A percentile compares a stretch with the other conserved stretches of the same genome.
phyloP scores from a whole-genome alignment of 2,329 filamentous ascomycete genomes.

The Aspergillus caelatus region DNA sequence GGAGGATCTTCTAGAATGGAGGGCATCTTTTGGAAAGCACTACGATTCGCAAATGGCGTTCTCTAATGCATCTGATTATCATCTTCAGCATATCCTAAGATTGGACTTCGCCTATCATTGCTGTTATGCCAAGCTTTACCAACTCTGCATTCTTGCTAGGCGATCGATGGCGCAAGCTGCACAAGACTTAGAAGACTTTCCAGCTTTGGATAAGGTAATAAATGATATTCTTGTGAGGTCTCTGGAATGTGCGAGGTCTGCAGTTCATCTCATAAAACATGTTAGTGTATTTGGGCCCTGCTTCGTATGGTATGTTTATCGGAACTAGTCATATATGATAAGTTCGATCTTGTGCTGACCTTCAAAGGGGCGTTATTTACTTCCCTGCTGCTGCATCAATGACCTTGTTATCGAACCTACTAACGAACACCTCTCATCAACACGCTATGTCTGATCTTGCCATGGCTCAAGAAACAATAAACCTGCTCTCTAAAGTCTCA shows the following conservation, averaged over 20 bases:
- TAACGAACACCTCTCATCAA: slow-evolving; percentile 4
- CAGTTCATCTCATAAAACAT: slow-evolving; percentile 6
- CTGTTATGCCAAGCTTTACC: slow-evolving; percentile 22
- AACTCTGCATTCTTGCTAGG: slow-evolving; percentile 8
- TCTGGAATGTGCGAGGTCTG: slow-evolving; percentile 16
- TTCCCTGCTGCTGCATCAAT: slow-evolving; percentile 18
- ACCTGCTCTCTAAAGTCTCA: slow-evolving; percentile 12
- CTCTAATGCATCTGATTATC: neutral
- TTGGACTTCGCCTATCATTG: slow-evolving; percentile 21
- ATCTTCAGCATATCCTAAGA: slow-evolving; percentile 18
- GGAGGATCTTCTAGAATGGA: slow-evolving; percentile 17
- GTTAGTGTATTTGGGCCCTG: slow-evolving; percentile 7
- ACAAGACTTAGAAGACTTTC: neutral
- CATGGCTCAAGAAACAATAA: slow-evolving; percentile 4
- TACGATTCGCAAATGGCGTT: slow-evolving; percentile 13
- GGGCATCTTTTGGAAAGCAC: slow-evolving; percentile 2
- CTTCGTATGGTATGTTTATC: slow-evolving; percentile 12
- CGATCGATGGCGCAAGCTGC: neutral
- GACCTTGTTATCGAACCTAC: slow-evolving; percentile 7
- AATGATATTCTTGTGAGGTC: neutral
- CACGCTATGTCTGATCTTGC: slow-evolving; percentile 2
- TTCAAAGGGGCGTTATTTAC: slow-evolving; percentile 19
- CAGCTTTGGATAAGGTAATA: neutral
- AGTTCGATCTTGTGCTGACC: neutral
- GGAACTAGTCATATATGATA: neutral